A percentile compares a stretch with the other conserved stretches of the same genome.
phyloP scores from a whole-genome alignment of 768 basidiomycete species.

The Panaeolus papilionaceus region DNA sequence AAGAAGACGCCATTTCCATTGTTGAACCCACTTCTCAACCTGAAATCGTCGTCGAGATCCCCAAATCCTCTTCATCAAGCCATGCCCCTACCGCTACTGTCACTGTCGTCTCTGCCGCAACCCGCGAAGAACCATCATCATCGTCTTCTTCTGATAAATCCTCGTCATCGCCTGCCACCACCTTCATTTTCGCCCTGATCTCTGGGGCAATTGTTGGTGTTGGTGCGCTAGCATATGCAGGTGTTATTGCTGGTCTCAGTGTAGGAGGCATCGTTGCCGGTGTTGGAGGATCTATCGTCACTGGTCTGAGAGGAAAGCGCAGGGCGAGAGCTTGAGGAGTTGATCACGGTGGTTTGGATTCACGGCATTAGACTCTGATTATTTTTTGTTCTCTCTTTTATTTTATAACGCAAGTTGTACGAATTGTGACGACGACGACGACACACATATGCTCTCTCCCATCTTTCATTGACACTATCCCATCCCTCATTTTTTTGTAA shows the following conservation, averaged over 20 bases:
- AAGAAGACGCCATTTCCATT: not conserved
- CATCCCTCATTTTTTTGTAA: not conserved
- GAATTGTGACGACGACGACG: not conserved
- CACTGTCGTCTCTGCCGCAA: not conserved
- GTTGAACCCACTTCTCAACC: not conserved
- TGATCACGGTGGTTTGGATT: not conserved
- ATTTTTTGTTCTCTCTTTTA: not conserved
- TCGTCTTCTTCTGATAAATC: not conserved
- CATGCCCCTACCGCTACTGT: not conserved
- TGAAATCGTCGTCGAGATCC: not conserved
- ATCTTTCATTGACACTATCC: not conserved
- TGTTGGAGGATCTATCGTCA: slow-evolving; percentile 1
- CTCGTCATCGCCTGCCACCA: not conserved
- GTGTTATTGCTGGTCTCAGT: slow-evolving; percentile 1
- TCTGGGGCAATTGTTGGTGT: not conserved
- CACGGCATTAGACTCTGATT: not conserved
- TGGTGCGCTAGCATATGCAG: slow-evolving; percentile 1
- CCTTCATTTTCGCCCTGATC: not conserved
- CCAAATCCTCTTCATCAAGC: not conserved
- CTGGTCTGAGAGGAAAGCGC: not conserved
- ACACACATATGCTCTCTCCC: not conserved
- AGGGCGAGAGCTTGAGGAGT: not conserved
- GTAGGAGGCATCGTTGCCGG: slow-evolving; percentile 3
- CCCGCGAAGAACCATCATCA: not conserved
- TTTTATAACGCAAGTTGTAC: not conserved